Conservation (phyloP, 192 early-diverging fungal species). For the Backusella tuberculispora region DNA sequence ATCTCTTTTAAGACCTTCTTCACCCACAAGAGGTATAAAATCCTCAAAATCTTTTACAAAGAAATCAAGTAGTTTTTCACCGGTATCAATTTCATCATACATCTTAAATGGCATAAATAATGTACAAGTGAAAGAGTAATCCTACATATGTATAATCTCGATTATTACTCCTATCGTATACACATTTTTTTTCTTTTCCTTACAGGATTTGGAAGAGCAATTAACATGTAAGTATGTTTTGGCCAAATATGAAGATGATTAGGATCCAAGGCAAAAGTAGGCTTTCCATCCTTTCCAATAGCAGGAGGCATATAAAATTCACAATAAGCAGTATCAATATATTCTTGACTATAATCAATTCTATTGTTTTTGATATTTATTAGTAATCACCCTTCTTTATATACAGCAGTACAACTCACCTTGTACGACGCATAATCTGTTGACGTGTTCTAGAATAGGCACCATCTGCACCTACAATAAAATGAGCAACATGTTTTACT, state of each 20-base stretch:
- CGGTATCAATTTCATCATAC: constrained; percentile 73
- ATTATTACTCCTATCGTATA: background rate
- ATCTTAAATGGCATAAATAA: constrained; percentile 92
- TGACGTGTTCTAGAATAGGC: constrained; percentile 80
- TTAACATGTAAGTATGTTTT: constrained; percentile 94
- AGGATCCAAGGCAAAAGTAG: constrained; percentile 83
- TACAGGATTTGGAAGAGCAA: constrained; percentile 93
- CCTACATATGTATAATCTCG: constrained; percentile 45
- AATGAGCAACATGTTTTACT: constrained; percentile 59
- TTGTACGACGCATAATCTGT: constrained; percentile 77
- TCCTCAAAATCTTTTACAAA: constrained; percentile 81
- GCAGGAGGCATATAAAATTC: constrained; percentile 87
- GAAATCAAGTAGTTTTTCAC: constrained; percentile 65
- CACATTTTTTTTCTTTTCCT: constrained; percentile 8
- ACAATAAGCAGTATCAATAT: constrained; percentile 91
- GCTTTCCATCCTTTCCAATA: constrained; percentile 52
- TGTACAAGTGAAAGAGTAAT: constrained; percentile 94
- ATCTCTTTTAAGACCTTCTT: constrained; percentile 67
- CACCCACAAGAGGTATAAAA: constrained; percentile 77
- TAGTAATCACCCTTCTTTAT: background rate
- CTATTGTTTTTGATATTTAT: constrained; percentile 32
- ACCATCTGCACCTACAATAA: constrained; percentile 91
- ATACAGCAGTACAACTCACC: constrained; percentile 46
- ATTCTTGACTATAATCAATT: constrained; percentile 85
- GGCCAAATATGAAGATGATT: constrained; percentile 99